A percentile compares a stretch with the other conserved stretches of the same genome.
Conservation (phyloP, 2,329 filamentous ascomycete genomes). For the Stenocarpella maydis region DNA sequence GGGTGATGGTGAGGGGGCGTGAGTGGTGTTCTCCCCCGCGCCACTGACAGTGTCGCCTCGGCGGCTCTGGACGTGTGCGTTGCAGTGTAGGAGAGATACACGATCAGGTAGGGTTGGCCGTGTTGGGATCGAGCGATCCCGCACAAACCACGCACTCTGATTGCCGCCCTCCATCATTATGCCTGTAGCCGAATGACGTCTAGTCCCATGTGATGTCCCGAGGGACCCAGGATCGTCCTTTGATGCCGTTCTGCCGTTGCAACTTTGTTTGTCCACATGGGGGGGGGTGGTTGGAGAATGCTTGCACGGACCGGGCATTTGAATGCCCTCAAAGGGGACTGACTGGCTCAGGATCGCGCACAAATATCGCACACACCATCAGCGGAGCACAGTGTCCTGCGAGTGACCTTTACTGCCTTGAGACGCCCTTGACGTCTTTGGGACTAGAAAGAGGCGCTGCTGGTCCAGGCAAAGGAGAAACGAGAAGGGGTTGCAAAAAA, state of each 20-base stretch:
- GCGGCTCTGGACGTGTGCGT: neutral
- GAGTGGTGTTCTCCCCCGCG: neutral
- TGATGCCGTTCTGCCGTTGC: neutral
- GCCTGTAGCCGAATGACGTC: slow-evolving; percentile 8
- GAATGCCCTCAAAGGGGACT: neutral
- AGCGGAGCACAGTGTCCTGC: neutral
- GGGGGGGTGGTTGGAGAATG: too few relatives aligned
- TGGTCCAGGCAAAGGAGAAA: too few relatives aligned
- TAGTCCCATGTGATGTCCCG: slow-evolving; percentile 4
- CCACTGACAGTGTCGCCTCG: slow-evolving; percentile 7
- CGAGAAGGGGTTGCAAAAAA: neutral
- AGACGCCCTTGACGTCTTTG: neutral
- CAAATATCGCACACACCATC: slow-evolving; percentile 2
- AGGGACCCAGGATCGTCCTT: slow-evolving; percentile 17
- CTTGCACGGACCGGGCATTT: neutral
- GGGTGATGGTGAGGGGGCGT: neutral
- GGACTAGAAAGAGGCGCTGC: too few relatives aligned
- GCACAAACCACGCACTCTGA: slow-evolving; percentile 4
- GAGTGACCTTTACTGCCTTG: slow-evolving; percentile 7
- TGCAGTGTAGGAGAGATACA: too few relatives aligned
- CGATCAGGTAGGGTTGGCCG: neutral
- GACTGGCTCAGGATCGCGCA: slow-evolving; percentile 14
- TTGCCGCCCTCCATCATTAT: neutral
- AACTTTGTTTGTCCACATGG: too few relatives aligned
- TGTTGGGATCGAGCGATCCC: neutral